Evolutionary conservation across 176 grass and related monocot genomes (phyloP).

Genomic region (Ensete ventricosum): DNA sequence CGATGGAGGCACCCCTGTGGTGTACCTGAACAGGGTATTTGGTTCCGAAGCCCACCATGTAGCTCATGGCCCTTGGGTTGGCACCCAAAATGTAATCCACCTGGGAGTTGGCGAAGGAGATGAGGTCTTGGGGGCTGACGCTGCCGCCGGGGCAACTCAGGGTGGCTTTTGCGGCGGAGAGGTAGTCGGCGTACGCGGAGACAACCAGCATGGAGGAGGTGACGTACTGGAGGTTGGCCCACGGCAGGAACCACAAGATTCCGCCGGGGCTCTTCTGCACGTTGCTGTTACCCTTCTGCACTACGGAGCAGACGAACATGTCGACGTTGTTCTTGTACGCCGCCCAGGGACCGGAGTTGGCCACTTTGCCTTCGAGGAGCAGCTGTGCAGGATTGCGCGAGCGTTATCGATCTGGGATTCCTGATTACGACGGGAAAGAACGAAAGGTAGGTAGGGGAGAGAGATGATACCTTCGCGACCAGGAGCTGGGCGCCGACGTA

Average conservation of each 20-base stretch:
- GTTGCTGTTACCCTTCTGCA: constrained; percentile 30
- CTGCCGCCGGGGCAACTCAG: constrained; percentile 24
- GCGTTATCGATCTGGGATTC: too few species aligned
- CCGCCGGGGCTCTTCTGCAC: constrained; percentile 42
- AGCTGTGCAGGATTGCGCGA: constrained; percentile 23
- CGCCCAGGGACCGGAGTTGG: constrained; percentile 16
- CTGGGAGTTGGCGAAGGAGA: constrained; percentile 28
- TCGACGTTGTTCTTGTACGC: constrained; percentile 29
- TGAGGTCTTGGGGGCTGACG: constrained; percentile 20
- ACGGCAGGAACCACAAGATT: constrained; percentile 36
- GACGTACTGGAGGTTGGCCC: constrained; percentile 50
- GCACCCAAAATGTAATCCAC: constrained; percentile 57
- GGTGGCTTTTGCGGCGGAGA: neutral
- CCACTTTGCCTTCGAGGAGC: constrained; percentile 37
- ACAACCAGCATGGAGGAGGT: constrained; percentile 45
- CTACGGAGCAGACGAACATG: constrained; percentile 42
- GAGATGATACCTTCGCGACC: constrained; percentile 36
- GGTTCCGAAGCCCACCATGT: constrained; percentile 63
- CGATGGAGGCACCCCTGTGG: constrained; percentile 59
- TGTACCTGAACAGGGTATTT: constrained; percentile 44
- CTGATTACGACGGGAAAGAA: too few species aligned
- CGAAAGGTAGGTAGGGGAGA: too few species aligned
- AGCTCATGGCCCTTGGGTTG: constrained; percentile 60
- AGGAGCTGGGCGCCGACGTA: constrained; percentile 58
- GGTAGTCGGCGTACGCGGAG: constrained; percentile 41